A percentile compares a stretch with the other conserved stretches of the same genome.
These are phyloP conservation scores for Ascochyta koolunga DNA, from an alignment of 2,329 filamentous ascomycete genomes.

Conservation along the genomic window DNA sequence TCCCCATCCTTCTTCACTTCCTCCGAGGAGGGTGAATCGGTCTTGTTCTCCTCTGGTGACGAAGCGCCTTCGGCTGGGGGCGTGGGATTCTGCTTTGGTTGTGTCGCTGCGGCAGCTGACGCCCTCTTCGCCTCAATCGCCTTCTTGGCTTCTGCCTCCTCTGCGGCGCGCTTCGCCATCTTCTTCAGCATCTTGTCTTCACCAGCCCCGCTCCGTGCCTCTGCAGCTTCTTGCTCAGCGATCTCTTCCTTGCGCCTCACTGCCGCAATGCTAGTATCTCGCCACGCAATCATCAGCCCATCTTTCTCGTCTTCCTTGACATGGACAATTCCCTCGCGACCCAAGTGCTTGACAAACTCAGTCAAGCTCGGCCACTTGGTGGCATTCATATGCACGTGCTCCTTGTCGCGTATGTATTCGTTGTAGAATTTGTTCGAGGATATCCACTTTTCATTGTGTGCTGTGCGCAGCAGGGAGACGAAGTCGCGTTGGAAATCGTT, in stretches of 20 bases:
- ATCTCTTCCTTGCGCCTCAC: constrained; percentile 80
- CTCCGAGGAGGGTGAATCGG: constrained; percentile 65
- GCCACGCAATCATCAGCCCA: constrained; percentile 85
- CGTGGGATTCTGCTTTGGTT: constrained; percentile 47
- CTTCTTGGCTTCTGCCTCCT: constrained; percentile 54
- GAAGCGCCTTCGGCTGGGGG: constrained; percentile 41
- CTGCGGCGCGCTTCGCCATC: constrained; percentile 79
- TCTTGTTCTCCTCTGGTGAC: constrained; percentile 41
- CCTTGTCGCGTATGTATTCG: constrained; percentile 75
- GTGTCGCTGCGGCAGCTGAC: constrained; percentile 44
- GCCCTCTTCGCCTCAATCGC: constrained; percentile 52
- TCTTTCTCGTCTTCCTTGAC: constrained; percentile 86
- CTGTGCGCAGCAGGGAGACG: constrained; percentile 74
- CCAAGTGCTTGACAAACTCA: constrained; percentile 87
- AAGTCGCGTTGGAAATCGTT: constrained; percentile 84
- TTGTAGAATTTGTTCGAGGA: constrained; percentile 95
- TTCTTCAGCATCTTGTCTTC: constrained; percentile 83
- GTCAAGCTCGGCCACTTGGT: constrained; percentile 88
- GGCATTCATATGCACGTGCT: constrained; percentile 90
- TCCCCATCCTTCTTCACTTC: constrained; percentile 68
- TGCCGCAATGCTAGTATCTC: constrained; percentile 89
- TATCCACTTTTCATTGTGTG: constrained; percentile 89
- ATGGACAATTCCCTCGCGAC: constrained; percentile 82
- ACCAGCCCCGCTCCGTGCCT: constrained; percentile 87
- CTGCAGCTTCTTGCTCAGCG: constrained; percentile 80